These are phyloP conservation scores for Chenopodium quinoa DNA, from an alignment of 148 eudicot genomes.

Conservation along the genomic window DNA sequence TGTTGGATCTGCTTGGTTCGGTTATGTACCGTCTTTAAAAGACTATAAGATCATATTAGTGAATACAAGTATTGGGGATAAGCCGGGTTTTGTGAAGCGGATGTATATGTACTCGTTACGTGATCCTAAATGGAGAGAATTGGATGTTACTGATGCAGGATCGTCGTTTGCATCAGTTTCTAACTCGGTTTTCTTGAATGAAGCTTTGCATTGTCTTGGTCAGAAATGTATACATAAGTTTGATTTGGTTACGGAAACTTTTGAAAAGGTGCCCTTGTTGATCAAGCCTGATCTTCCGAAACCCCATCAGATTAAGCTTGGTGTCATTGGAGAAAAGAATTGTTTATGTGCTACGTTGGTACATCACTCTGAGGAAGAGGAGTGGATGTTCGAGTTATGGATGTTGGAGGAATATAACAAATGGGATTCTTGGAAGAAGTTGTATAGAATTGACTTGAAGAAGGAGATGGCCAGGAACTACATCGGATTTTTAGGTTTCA, in stretches of 20 bases:
- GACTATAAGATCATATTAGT: background rate
- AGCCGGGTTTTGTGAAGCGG: background rate
- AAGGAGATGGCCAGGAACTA: background rate
- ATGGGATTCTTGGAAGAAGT: background rate
- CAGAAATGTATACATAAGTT: background rate
- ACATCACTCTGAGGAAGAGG: background rate
- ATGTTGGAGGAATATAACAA: background rate
- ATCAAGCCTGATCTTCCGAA: background rate
- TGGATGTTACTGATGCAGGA: background rate
- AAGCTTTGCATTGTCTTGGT: background rate
- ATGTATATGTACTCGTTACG: background rate
- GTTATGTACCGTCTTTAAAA: background rate
- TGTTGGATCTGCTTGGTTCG: background rate
- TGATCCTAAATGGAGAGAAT: background rate
- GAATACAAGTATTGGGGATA: background rate
- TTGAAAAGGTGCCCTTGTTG: background rate
- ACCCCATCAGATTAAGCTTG: background rate
- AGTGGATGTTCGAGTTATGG: background rate
- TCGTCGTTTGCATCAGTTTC: background rate
- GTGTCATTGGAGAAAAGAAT: background rate
- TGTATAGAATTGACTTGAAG: background rate
- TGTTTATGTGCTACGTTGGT: background rate
- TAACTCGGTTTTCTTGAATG: background rate
- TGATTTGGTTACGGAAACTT: background rate
- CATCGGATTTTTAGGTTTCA: background rate